phyloP scores from a whole-genome alignment of 257 asterid species.

The Perilla frutescens region DNA sequence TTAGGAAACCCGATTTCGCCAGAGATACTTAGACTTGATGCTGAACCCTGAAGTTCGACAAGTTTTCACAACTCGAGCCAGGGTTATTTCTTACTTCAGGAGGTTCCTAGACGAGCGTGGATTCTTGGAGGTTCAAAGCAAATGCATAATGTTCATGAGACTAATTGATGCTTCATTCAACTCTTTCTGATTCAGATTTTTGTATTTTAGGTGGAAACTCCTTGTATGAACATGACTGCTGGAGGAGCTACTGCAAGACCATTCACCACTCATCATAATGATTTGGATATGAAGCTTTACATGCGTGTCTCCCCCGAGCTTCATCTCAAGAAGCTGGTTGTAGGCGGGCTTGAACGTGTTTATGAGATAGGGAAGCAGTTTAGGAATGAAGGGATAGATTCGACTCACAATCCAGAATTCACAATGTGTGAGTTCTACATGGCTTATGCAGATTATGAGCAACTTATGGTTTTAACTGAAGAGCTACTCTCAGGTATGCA shows the following conservation, averaged over 20 bases:
- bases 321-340: constrained; percentile 79
- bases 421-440: constrained; percentile 90
- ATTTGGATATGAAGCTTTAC: constrained; percentile 69
- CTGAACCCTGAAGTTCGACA: constrained; percentile 71
- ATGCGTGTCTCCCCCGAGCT: constrained; percentile 96
- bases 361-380: constrained; percentile 94
- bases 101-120: constrained; percentile 65
- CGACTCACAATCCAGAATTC: constrained; percentile 88
- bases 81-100: constrained; percentile 62
- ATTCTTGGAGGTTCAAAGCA: constrained; percentile 65
- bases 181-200: neutral
- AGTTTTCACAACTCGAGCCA: constrained; percentile 76
- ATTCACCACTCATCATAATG: constrained; percentile 90
- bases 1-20: constrained; percentile 88
- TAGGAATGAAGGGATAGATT: constrained; percentile 91
- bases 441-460: constrained; percentile 89
- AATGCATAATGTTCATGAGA: neutral
- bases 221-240: constrained; percentile 85
- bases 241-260: constrained; percentile 98
- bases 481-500: constrained; percentile 62
- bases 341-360: constrained; percentile 90
- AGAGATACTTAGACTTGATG: constrained; percentile 85
- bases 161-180: neutral
- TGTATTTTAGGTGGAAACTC: constrained; percentile 72
- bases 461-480: constrained; percentile 78